Conservation (phyloP, 129 eudicot species). For the Erigeron canadensis region DNA sequence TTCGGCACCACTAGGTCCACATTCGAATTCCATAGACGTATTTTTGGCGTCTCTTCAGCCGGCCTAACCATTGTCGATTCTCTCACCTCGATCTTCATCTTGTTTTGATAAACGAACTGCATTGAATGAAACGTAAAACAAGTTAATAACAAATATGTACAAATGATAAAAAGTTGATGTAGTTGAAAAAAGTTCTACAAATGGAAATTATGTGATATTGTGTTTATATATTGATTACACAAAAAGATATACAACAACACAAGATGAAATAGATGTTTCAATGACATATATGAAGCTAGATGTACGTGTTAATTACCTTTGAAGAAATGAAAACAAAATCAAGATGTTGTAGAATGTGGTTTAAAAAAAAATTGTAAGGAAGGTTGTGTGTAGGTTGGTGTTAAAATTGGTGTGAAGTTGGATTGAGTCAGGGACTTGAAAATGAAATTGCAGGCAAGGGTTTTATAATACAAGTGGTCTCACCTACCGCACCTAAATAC, state of each 20-base stretch:
- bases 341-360: neutral
- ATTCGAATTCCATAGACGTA: constrained; percentile 63
- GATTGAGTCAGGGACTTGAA: constrained; percentile 18
- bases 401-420: constrained; percentile 30
- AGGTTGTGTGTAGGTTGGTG: constrained; percentile 23
- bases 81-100: constrained; percentile 55
- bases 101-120: neutral
- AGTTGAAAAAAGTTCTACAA: neutral
- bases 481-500: constrained; percentile 48
- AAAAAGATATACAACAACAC: neutral
- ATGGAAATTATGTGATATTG: neutral
- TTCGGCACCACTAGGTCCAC: constrained; percentile 66
- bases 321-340: neutral
- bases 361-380: neutral
- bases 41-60: constrained; percentile 52
- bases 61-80: constrained; percentile 68
- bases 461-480: constrained; percentile 26
- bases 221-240: neutral
- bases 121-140: neutral
- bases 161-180: constrained; percentile 1
- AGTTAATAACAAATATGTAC: neutral
- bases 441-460: neutral
- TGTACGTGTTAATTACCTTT: constrained; percentile 28
- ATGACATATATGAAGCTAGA: neutral
- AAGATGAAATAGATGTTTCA: neutral